phyloP scores from a whole-genome alignment of 78 protist genomes.

The Speleostelium caveatum region DNA sequence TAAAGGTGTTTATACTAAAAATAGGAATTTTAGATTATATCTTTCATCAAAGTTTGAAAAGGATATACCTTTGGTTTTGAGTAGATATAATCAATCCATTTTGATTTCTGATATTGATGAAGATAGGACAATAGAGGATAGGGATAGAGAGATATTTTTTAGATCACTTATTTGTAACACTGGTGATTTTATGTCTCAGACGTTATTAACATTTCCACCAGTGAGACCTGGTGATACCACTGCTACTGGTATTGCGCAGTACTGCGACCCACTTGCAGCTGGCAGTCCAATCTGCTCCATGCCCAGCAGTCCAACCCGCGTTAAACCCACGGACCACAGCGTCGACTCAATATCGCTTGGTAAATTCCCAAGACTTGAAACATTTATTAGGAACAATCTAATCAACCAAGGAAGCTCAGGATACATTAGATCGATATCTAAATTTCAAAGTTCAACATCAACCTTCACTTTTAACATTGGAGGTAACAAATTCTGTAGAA shows the following conservation, averaged over 20 bases:
- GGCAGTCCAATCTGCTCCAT: not conserved
- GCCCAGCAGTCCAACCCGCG: not conserved
- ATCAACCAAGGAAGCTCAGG: not conserved
- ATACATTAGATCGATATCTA: not conserved
- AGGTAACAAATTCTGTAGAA: constrained; percentile 22
- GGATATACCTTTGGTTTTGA: not conserved
- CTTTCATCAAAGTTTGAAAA: constrained; percentile 29
- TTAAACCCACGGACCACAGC: too few species aligned
- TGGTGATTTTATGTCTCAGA: not conserved
- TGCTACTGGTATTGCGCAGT: too few species aligned
- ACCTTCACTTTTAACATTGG: not conserved
- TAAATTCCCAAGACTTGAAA: not conserved
- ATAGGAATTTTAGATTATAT: constrained; percentile 25
- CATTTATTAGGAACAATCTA: not conserved
- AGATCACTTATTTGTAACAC: not conserved
- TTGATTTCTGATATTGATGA: not conserved
- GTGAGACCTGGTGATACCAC: too few species aligned
- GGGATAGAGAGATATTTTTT: not conserved
- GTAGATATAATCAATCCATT: not conserved
- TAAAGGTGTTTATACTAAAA: constrained; percentile 32
- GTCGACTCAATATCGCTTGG: too few species aligned
- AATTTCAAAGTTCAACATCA: not conserved
- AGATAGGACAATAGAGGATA: not conserved
- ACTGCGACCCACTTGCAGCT: not conserved
- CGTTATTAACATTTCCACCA: not conserved